These are phyloP conservation scores for Priceomyces castillae DNA, from an alignment of 805 yeast genomes.

Conservation along the genomic window DNA sequence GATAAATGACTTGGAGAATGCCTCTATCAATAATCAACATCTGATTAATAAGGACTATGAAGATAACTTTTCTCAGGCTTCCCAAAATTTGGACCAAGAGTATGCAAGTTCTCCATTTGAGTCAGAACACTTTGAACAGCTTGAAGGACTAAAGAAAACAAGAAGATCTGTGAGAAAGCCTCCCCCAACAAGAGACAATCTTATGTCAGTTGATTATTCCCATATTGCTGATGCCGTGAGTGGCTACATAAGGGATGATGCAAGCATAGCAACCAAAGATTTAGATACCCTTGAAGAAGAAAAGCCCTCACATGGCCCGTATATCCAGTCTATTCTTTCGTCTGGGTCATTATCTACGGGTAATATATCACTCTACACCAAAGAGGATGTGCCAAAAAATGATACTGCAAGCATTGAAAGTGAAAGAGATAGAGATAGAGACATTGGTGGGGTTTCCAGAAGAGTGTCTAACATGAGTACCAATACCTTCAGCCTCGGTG, in stretches of 20 bases:
- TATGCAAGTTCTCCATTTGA: not conserved
- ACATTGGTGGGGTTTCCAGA: conserved; percentile 17
- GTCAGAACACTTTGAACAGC: not conserved
- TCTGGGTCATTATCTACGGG: conserved; percentile 32
- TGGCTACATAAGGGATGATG: conserved; percentile 17
- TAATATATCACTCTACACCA: conserved; percentile 19
- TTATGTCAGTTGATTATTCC: conserved; percentile 28
- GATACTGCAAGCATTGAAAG: conserved; percentile 3
- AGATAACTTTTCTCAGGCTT: not conserved
- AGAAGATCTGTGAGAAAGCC: conserved; percentile 35
- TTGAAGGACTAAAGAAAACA: not conserved
- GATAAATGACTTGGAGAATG: conserved; percentile 34
- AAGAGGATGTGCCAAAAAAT: conserved; percentile 2
- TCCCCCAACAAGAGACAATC: conserved; percentile 12
- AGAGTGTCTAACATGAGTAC: conserved; percentile 35
- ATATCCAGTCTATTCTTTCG: conserved; percentile 12
- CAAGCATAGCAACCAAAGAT: conserved; percentile 3
- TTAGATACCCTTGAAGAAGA: not conserved
- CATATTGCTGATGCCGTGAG: conserved; percentile 32
- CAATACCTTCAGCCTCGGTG: conserved; percentile 45
- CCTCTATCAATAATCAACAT: conserved; percentile 10
- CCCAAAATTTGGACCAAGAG: not conserved
- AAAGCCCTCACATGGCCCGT: not conserved
- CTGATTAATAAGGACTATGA: not conserved
- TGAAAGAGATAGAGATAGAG: conserved; percentile 1